Conservation (phyloP, 805 yeast species). For the Cyberlindnera maritima region DNA sequence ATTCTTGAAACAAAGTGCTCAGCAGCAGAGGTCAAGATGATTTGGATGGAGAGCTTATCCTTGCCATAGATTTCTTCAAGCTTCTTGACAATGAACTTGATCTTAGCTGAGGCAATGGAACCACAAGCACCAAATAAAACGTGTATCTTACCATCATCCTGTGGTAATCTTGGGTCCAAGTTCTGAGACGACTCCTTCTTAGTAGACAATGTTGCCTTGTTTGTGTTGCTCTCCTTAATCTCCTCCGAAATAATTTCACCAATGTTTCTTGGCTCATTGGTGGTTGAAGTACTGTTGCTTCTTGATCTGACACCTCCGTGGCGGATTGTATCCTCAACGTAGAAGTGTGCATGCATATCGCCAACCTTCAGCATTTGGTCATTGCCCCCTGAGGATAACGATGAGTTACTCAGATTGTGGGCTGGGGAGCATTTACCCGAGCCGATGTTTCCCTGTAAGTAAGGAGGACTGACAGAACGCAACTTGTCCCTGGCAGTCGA, state of each 20-base stretch:
- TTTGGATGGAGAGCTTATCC: slow-evolving; percentile 75
- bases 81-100: slow-evolving; percentile 75
- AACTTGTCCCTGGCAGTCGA: slow-evolving; percentile 33
- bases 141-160: slow-evolving; percentile 87
- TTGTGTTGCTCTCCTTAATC: slow-evolving; percentile 1
- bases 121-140: slow-evolving; percentile 87
- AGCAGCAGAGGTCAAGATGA: slow-evolving; percentile 82
- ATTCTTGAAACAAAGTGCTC: slow-evolving; percentile 67
- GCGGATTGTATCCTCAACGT: slow-evolving; percentile 64
- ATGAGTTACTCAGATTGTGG: slow-evolving; percentile 20
- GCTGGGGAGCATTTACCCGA: slow-evolving; percentile 4
- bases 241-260: slow-evolving; percentile 8
- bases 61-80: slow-evolving; percentile 76
- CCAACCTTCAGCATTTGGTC: slow-evolving; percentile 3
- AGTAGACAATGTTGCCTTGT: not conserved
- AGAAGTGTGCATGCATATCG: slow-evolving; percentile 79
- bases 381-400: slow-evolving; percentile 20
- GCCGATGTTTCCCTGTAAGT: not conserved
- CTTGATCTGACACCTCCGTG: slow-evolving; percentile 38
- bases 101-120: slow-evolving; percentile 77
- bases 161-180: slow-evolving; percentile 62
- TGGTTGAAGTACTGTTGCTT: slow-evolving; percentile 28
- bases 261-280: slow-evolving; percentile 17
- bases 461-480: slow-evolving; percentile 17
- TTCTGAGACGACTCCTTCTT: slow-evolving; percentile 43